Base-by-base conservation (phyloP, 352 stramenopile species). In the Phytophthora cactorum region DNA sequence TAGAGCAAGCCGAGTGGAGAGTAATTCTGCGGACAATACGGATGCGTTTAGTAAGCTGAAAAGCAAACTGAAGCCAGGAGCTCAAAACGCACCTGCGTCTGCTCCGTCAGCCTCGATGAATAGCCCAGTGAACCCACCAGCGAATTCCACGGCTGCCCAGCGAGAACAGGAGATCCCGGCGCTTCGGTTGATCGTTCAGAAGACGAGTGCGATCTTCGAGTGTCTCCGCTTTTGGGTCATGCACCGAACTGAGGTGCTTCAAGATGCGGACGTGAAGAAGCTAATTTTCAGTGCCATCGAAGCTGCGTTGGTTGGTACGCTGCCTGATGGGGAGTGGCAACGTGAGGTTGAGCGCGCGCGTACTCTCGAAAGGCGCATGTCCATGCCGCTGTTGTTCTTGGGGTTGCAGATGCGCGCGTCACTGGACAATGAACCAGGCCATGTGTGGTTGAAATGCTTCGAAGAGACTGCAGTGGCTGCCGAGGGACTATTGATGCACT, bases 211-310 rank as follows among this genome's bases (percentile, higher is more conserved):
- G 6, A 94, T 96, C 50, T 96, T 96, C 47, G 88, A 96, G 58
- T 92, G 86, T 46, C 62, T 96, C 31, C 86, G 86, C 2, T 91
- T 94, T 52, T 96, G 88, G 88, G 73, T 96, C 25, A 95, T 96
- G 82, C 68, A 90, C 59, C 81, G 85, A 15, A 77, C 82, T 0
- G 79, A 92, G 31, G 79, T 93, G 0, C 60, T 96, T 32, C 78
- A 95, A 63, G 88, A 96, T 58, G 58, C 58, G 10, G 86, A 94
- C 32, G 88, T 95, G 14, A 91, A 92, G 52, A 95, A 92, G 58
- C 69, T 96, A 11, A 70, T 96, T 43, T 96, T 96, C 38, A 90
- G 86, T 44, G 86, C 86, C 5, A 92, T 96, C 34, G 88, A 96
- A 70, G 88, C 88, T 1, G 88, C 88, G 4, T 69, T 96, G n/a